Percentiles rank a stretch among this genome's conserved stretches.
Evolutionary conservation across 495 filamentous ascomycete genomes (phyloP).

Genomic region (Mytilinidion resinicola): DNA sequence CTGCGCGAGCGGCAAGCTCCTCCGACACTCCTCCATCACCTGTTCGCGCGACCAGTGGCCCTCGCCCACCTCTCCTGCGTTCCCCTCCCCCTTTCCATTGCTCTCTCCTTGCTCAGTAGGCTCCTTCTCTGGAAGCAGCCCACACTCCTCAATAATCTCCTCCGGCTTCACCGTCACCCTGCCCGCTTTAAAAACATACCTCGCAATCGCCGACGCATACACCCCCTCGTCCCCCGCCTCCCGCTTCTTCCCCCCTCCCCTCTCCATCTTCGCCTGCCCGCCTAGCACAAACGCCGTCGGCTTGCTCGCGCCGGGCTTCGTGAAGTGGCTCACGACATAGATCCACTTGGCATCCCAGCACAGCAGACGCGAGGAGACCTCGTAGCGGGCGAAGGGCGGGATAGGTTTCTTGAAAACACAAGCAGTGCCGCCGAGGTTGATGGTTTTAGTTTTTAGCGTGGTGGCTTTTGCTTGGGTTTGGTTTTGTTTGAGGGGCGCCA

Average conservation of each 20-base stretch:
- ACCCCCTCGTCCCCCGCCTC: conserved; percentile 32
- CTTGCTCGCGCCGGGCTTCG: conserved; percentile 43
- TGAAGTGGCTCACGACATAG: conserved; percentile 65
- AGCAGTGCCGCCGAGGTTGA: conserved; percentile 60
- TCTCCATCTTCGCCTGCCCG: conserved; percentile 35
- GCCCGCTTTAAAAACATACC: conserved; percentile 87
- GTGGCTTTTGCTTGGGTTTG: conserved; percentile 34
- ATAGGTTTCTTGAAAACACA: conserved; percentile 64
- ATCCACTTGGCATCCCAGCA: conserved; percentile 78
- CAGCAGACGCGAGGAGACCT: conserved; percentile 58
- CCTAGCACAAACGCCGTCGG: conserved; percentile 11
- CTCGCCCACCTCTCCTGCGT: background rate
- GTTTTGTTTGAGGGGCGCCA: conserved; percentile 36
- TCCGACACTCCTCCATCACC: conserved; percentile 11
- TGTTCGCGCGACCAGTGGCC: conserved; percentile 9
- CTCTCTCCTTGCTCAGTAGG: background rate
- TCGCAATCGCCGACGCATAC: conserved; percentile 69
- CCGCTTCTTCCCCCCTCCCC: conserved; percentile 38
- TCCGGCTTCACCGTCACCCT: conserved; percentile 81
- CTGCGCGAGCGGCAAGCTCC: conserved; percentile 9
- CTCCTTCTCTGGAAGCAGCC: conserved; percentile 1
- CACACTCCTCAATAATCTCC: conserved; percentile 41
- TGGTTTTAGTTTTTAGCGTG: conserved; percentile 9
- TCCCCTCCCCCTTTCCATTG: background rate
- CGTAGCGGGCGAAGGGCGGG: conserved; percentile 55